phyloP scores from a whole-genome alignment of 2,329 filamentous ascomycete species.

The Sclerotinia subarctica region DNA sequence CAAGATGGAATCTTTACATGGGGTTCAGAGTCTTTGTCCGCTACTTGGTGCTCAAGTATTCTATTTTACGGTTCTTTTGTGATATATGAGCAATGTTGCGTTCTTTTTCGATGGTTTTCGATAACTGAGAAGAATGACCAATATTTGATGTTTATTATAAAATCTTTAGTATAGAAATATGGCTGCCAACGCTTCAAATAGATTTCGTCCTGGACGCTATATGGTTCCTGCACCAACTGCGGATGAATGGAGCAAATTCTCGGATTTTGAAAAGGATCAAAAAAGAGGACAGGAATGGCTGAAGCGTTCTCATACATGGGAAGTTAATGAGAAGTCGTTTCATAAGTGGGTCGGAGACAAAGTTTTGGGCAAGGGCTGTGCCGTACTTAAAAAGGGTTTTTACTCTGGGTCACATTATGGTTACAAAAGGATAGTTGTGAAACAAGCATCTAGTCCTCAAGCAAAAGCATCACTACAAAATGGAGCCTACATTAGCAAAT shows the following conservation, averaged over 20 bases:
- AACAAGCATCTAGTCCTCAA: not conserved
- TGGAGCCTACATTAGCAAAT: not conserved
- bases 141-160: not conserved
- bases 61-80: too few species aligned
- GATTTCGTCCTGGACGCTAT: not conserved
- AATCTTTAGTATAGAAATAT: not conserved
- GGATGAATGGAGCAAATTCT: not conserved
- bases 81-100: not conserved
- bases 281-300: not conserved
- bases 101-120: not conserved
- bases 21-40: not conserved
- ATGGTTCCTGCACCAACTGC: not conserved
- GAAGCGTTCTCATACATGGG: not conserved
- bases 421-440: not conserved
- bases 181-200: not conserved
- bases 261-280: not conserved
- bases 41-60: not conserved
- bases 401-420: accelerated
- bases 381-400: not conserved
- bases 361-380: not conserved
- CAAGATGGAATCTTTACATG: too few species aligned
- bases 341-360: not conserved
- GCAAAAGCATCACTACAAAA: not conserved
- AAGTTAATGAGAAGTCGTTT: not conserved
- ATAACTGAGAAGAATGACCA: not conserved